A percentile compares a stretch with the other conserved stretches of the same genome.
These are phyloP conservation scores for Juglanconis sp. DNA, from an alignment of 2,329 filamentous ascomycete genomes.

Conservation along the genomic window DNA sequence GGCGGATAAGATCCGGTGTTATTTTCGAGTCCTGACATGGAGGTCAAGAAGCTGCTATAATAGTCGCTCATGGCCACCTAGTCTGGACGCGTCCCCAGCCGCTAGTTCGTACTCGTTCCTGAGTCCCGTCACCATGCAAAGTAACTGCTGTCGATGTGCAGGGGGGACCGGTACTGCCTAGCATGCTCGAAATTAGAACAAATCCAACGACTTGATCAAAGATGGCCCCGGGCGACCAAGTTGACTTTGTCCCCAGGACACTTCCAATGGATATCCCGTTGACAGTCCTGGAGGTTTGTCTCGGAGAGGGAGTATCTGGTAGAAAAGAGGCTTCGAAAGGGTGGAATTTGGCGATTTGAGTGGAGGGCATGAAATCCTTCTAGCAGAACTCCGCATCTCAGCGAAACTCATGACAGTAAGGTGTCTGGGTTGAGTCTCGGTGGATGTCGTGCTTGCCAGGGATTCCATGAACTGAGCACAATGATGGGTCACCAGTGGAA, in stretches of 20 bases:
- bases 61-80: constrained; percentile 49
- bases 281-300: neutral
- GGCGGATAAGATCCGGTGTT: constrained; percentile 23
- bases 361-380: neutral
- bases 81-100: neutral
- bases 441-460: neutral
- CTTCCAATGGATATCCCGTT: neutral
- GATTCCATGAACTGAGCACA: neutral
- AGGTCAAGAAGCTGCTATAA: constrained; percentile 54
- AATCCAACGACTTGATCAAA: neutral
- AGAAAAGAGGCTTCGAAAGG: neutral
- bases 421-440: neutral
- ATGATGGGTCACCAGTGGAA: neutral
- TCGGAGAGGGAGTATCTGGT: neutral
- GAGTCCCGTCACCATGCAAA: neutral
- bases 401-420: neutral
- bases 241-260: neutral
- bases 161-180: neutral
- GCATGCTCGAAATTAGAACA: constrained; percentile 1
- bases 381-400: neutral
- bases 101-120: neutral
- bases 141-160: neutral
- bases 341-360: neutral
- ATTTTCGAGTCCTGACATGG: constrained; percentile 43
- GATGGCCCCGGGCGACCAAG: neutral